Base-by-base conservation (phyloP, 495 filamentous ascomycete species). In the Aspergillus haitiensis region DNA sequence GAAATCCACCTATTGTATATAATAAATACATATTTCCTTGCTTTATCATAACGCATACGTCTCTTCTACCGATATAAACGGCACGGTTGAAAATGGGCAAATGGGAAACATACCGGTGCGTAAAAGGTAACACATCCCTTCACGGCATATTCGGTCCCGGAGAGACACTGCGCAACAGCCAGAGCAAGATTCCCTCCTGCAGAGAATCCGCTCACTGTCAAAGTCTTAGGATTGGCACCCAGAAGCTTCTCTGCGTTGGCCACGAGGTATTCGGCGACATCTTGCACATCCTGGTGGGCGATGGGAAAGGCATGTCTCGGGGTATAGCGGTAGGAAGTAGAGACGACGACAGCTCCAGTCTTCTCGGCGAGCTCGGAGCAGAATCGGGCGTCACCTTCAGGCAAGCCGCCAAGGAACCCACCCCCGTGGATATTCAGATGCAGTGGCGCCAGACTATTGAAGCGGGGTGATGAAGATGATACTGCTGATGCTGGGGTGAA, bases 351-450 rank as follows among this genome's bases (percentile, higher is more conserved):
- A 1, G 58, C 58, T 4, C 58, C 58, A 12, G 51, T 34, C 31
- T 60, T 32, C 13, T 48, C 18, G 5, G 58, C 58, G 11, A 60
- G 31, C 16, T 54, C 11, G 8, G 42, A 9, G 15, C 58, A 60
- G 34, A 60, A 60, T 2, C 45, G 58, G 9, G 58, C 51, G 34
- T 60, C 52, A 6, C 52, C 52, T 50, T 60, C 58, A 7, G 58
- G 58, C 12, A 60, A 9, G 13, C 58, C 58, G 18, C 58, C 52
- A 7, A 60, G 32, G n/a, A 60, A 60, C 12, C 32, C 58, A 9
- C 58, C 58, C 18, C 58, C 58, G 33, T 60, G 59, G 46, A 61
- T 56, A 40, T 61, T 61, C 9, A 60, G 58, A 46, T 60, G 58
- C 7, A 60, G 44, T n/a, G 55, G 32, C 21, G 21, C 21, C 21